These are phyloP conservation scores for Leccinum uliginosum DNA, from an alignment of 768 basidiomycete genomes.

Conservation along the genomic window DNA sequence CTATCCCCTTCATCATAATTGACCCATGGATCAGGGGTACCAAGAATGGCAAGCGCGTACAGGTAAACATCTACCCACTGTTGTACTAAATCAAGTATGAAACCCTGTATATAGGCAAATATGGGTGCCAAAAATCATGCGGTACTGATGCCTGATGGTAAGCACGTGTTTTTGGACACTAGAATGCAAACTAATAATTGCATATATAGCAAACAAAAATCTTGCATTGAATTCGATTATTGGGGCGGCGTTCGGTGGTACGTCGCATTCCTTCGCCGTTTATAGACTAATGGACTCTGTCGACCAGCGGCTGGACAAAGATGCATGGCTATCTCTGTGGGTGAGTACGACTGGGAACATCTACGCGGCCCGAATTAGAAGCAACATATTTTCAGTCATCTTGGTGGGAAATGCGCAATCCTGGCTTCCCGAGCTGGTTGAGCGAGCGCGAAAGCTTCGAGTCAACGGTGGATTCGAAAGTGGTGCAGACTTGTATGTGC, in stretches of 20 bases:
- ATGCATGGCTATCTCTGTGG: slow-evolving; percentile 95
- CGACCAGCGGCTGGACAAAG: slow-evolving; percentile 85
- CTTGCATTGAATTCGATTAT: slow-evolving; percentile 86
- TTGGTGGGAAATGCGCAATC: slow-evolving; percentile 74
- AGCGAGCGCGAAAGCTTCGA: slow-evolving; percentile 73
- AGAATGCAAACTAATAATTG: background rate
- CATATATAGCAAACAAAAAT: slow-evolving; percentile 76
- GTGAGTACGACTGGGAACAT: slow-evolving; percentile 36
- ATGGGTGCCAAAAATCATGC: slow-evolving; percentile 98
- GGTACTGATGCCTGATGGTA: slow-evolving; percentile 90
- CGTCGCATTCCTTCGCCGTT: slow-evolving; percentile 23
- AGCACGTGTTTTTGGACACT: slow-evolving; percentile 13
- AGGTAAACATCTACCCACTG: slow-evolving; percentile 36
- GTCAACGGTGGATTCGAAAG: slow-evolving; percentile 90
- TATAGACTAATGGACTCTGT: slow-evolving; percentile 19
- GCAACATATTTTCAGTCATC: slow-evolving; percentile 41
- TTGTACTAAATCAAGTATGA: background rate
- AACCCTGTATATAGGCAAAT: slow-evolving; percentile 45
- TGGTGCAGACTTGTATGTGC: slow-evolving; percentile 69
- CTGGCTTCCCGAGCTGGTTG: slow-evolving; percentile 85
- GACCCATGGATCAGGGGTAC: slow-evolving; percentile 54
- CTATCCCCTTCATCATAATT: background rate
- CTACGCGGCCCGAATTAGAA: background rate
- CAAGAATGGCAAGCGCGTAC: slow-evolving; percentile 83
- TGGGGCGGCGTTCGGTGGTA: slow-evolving; percentile 91